Base-by-base conservation (phyloP, 805 yeast species). In the Kazachstania psychrophila region DNA sequence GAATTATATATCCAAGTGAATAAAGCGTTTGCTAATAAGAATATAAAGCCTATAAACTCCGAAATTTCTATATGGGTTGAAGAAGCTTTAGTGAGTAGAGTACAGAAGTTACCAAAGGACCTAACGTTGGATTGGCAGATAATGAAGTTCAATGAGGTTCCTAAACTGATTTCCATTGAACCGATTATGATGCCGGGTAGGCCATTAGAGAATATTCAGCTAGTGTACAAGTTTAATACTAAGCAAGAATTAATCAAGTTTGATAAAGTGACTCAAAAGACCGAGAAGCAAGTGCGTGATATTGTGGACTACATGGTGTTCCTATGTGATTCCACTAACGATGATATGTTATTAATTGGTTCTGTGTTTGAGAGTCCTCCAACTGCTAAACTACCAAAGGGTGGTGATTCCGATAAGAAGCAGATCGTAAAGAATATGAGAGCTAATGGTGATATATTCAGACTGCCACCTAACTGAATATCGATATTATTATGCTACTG, bases 1-100 rank as follows among this genome's bases (percentile, higher is more conserved):
- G 85, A 85, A 47, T 67, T 66, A 34, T 87, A 77, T 57, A 81
- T 80, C 20, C 73, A 73, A 39, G 79, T 84, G n/a, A 86, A 88
- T 61, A 76, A 77, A 51, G 77, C 86, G 2, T 88, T 88, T 65
- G 89, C 94, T 2, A 54, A 65, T 14, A 67, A 66, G 23, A 66
- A 77, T 44, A 52, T 85, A 31, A 62, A 58, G 23, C 48, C 66
- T 11, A 62, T 75, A 10, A 65, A 65, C 39, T 62, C 65, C 28
- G 51, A 59, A 12, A 63, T 77, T 16, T 69, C 80, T 2, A 64
- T 75, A n/a, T 78, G 79, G 75, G 84, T 77, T 7, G 73, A 69
- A 41, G 72, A 72, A 33, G 73, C 84, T 0, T 53, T 80, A 30
- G 60, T 64, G 15, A 64, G 67, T 23, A 69, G 88, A 51, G 65